Percentiles rank a stretch among this genome's conserved stretches.
Conservation (phyloP, 495 filamentous ascomycete genomes). For the Xylaria intraflava region DNA sequence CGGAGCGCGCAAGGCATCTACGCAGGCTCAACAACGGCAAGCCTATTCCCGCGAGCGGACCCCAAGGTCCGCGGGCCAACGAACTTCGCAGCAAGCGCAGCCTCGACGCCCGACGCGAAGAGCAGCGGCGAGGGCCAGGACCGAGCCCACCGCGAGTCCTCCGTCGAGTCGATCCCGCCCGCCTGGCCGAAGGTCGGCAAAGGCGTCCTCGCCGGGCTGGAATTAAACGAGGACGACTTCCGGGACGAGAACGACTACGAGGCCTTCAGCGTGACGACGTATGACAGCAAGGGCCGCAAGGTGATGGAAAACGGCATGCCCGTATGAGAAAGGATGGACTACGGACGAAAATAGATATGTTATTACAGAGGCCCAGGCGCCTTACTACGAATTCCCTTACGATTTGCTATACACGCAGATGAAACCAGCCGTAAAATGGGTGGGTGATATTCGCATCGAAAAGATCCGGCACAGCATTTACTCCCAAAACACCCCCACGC, state of each 20-base stretch:
- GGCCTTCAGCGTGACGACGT: slow-evolving; percentile 46
- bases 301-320: slow-evolving; percentile 24
- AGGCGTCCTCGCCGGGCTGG: slow-evolving; percentile 42
- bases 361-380: too few species aligned
- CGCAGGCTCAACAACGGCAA: slow-evolving; percentile 27
- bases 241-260: slow-evolving; percentile 45
- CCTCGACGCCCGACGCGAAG: slow-evolving; percentile 10
- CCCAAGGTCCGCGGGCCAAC: slow-evolving; percentile 31
- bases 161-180: slow-evolving; percentile 41
- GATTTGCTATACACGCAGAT: too few species aligned
- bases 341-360: too few species aligned
- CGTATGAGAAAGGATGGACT: too few species aligned
- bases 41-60: slow-evolving; percentile 35
- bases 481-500: too few species aligned
- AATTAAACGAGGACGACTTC: slow-evolving; percentile 41
- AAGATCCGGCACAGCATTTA: too few species aligned
- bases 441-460: too few species aligned
- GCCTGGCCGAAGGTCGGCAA: slow-evolving; percentile 63
- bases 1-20: slow-evolving; percentile 24
- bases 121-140: slow-evolving; percentile 2
- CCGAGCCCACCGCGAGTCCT: slow-evolving; percentile 13
- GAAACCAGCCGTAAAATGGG: too few species aligned
- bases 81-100: slow-evolving; percentile 18
- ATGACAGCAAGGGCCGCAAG: slow-evolving; percentile 36
- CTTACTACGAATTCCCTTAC: too few species aligned